phyloP scores from a whole-genome alignment of 1,284 basidiomycete species.

The Waitea zeae region DNA sequence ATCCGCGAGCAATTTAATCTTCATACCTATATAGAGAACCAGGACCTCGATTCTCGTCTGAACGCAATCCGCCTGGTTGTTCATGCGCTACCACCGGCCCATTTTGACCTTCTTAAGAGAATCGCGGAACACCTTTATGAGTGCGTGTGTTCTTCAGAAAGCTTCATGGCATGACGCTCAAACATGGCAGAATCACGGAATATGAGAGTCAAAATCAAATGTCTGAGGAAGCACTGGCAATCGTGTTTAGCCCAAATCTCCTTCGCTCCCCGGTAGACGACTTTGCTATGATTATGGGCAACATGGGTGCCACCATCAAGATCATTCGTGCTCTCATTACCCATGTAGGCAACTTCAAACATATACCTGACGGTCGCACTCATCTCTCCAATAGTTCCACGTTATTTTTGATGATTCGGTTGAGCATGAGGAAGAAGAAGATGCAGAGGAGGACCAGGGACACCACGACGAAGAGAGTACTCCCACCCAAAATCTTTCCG shows the following conservation, averaged over 20 bases:
- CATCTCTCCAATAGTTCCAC: background rate
- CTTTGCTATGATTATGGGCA: slow-evolving; percentile 54
- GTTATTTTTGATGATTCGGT: background rate
- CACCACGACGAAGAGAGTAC: too few species aligned
- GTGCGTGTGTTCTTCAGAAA: slow-evolving; percentile 20
- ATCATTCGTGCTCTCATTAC: slow-evolving; percentile 65
- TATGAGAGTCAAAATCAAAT: slow-evolving; percentile 76
- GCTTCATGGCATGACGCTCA: slow-evolving; percentile 4
- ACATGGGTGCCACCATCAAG: slow-evolving; percentile 61
- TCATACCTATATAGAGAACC: slow-evolving; percentile 28
- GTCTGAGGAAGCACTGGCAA: slow-evolving; percentile 67
- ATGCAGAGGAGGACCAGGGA: too few species aligned
- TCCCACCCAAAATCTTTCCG: too few species aligned
- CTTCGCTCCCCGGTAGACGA: slow-evolving; percentile 55
- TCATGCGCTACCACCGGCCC: slow-evolving; percentile 45
- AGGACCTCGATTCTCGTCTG: slow-evolving; percentile 50
- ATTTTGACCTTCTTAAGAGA: slow-evolving; percentile 60
- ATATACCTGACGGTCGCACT: background rate
- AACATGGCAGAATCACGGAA: slow-evolving; percentile 50
- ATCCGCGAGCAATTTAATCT: slow-evolving; percentile 5
- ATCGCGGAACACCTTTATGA: slow-evolving; percentile 70
- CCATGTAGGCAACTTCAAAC: slow-evolving; percentile 34
- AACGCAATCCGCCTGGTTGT: slow-evolving; percentile 45
- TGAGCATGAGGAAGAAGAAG: background rate
- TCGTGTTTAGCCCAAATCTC: slow-evolving; percentile 70